Conservation (phyloP, 129 eudicot genomes). For the Scalesia atractyloides region DNA sequence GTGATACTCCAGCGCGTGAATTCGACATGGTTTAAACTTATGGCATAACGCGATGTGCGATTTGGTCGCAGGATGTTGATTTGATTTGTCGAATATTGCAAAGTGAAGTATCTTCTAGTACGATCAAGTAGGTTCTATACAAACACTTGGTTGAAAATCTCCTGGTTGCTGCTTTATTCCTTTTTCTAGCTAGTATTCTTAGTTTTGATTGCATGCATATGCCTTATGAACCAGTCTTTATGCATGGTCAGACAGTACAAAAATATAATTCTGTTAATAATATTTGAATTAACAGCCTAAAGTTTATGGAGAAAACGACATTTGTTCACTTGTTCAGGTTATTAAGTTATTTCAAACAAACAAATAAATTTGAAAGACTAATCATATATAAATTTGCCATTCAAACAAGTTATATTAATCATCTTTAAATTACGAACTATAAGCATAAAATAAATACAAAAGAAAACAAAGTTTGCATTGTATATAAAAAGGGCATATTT, state of each 20-base stretch:
- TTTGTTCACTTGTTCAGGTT: background rate
- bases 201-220: background rate
- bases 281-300: background rate
- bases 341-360: background rate
- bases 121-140: conserved; percentile 22
- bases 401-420: too few relatives aligned
- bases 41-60: background rate
- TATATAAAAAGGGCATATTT: background rate
- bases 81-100: conserved; percentile 23
- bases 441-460: background rate
- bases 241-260: background rate
- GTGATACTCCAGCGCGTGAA: background rate
- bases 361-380: background rate
- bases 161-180: conserved; percentile 13
- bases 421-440: background rate
- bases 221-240: background rate
- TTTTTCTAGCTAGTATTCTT: background rate
- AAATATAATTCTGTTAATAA: background rate
- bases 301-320: background rate
- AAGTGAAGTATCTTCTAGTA: conserved; percentile 25
- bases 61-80: conserved; percentile 23
- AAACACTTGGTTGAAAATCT: conserved; percentile 20
- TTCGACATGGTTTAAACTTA: background rate
- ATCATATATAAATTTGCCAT: background rate
- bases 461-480: background rate